Conservation (phyloP, 2,329 filamentous ascomycete species). For the Clonostachys sp. region DNA sequence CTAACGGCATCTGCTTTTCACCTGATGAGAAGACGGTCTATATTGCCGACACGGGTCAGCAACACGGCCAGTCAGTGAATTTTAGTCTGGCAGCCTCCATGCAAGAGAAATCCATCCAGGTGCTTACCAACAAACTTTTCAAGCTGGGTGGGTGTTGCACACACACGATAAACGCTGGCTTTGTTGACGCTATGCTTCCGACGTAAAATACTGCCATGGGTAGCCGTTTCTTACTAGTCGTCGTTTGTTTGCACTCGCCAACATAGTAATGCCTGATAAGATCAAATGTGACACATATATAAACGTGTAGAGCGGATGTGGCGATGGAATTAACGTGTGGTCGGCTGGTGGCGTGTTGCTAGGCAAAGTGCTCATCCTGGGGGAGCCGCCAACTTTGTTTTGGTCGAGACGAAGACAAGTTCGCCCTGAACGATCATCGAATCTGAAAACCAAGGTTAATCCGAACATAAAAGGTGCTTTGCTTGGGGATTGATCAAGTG, state of each 20-base stretch:
- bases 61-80: conserved; percentile 2
- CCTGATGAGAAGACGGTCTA: conserved; percentile 38
- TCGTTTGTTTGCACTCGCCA: conserved; percentile 44
- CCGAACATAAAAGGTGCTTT: no score
- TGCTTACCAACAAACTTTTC: neutral
- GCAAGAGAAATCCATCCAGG: neutral
- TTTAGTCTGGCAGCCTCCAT: neutral
- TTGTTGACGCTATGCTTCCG: conserved; percentile 23
- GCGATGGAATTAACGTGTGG: conserved; percentile 45
- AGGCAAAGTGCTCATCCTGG: conserved; percentile 35
- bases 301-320: conserved; percentile 43
- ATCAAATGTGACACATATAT: conserved; percentile 40
- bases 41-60: conserved; percentile 34
- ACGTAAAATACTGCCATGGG: conserved; percentile 13
- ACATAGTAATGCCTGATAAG: conserved; percentile 37
- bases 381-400: conserved; percentile 41
- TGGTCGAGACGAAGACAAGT: conserved; percentile 32
- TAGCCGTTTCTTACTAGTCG: conserved; percentile 39
- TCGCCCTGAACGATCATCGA: conserved; percentile 40
- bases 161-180: conserved; percentile 14
- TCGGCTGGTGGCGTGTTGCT: conserved; percentile 36
- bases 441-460: conserved; percentile 22
- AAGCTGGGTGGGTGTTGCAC: neutral
- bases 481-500: no score
- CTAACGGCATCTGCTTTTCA: conserved; percentile 39